Evolutionary conservation across 1,284 basidiomycete genomes (phyloP), one percentile per base, ranked within the genome.

Genomic region (Vanrija pseudolonga): DNA sequence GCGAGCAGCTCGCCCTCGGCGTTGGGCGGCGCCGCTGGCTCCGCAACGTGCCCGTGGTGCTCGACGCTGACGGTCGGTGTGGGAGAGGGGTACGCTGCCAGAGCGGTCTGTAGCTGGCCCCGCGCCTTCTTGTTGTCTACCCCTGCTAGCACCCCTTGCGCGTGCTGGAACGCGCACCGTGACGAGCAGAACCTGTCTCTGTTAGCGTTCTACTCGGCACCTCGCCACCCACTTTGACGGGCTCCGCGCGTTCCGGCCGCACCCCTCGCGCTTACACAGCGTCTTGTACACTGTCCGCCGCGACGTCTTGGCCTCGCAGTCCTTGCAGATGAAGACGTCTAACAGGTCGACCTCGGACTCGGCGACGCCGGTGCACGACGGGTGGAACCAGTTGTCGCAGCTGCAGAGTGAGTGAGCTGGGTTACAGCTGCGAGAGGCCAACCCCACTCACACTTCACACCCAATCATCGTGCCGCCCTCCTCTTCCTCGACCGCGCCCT

Each of bases 361-460:
- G 22, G 57, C 49, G 24, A 76, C 43, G 2, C 62, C 66, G 14
- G 73, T 60, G 50, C 74, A 76, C 23, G 24, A 38, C 0, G 73
- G 64, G 52, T 75, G 73, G 43, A 66, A 76, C 74, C 74, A 76
- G 47, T 69, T 64, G 41, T 74, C 68, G 53, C 74, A 76, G 26
- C 71, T 72, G 44, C 32, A 5, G 1, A 15, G 50, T 50, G 38
- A 50, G 40, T 43, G 15, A n/a, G n/a, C n/a, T n/a, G n/a, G n/a
- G n/a, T n/a, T n/a, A n/a, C n/a, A n/a, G n/a, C n/a, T n/a, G n/a
- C n/a, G n/a, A n/a, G 7, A 26, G 32, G 19, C 41, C 28, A 38
- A 18, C 22, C 17, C 18, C 6, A 61, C 65, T 49, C 48, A 72
- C 65, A 51, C 55, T 40, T 76, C 74, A 49, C 74, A 76, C 6